phyloP scores from a whole-genome alignment of 2,329 filamentous ascomycete genomes.

The Ceratocystis huliohia region DNA sequence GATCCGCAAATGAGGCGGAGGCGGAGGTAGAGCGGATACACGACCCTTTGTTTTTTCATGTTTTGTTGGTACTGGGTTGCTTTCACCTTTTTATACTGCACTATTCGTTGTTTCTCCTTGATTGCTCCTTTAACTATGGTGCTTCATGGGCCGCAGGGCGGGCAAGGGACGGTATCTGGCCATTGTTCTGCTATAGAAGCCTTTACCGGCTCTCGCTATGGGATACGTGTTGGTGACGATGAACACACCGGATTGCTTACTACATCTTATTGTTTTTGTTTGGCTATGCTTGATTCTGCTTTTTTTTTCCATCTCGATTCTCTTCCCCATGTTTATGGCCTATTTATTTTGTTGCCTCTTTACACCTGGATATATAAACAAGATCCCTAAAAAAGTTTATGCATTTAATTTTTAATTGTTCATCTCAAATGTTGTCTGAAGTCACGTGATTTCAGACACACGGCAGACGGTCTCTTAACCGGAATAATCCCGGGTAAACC shows the following conservation, averaged over 20 bases:
- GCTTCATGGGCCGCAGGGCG: neutral
- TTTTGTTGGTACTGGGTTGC: neutral
- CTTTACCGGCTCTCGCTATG: too few relatives aligned
- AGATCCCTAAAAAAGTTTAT: neutral
- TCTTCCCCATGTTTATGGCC: conserved; percentile 1
- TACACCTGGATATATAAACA: conserved; percentile 4
- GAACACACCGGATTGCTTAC: too few relatives aligned
- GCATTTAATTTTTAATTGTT: neutral
- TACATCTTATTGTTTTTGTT: too few relatives aligned
- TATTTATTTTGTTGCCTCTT: conserved; percentile 3
- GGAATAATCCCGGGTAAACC: too few relatives aligned
- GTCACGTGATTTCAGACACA: neutral
- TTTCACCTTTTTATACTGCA: neutral
- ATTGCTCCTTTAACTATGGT: neutral
- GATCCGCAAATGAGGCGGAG: conserved; percentile 18
- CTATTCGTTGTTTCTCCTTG: neutral
- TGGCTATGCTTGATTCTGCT: neutral
- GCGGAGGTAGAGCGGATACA: neutral
- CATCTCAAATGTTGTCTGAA: neutral
- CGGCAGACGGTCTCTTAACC: neutral
- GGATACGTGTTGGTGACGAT: too few relatives aligned
- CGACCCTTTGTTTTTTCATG: neutral
- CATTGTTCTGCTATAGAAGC: too few relatives aligned
- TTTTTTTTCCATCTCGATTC: neutral
- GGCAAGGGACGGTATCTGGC: too few relatives aligned